A percentile compares a stretch with the other conserved stretches of the same genome.
Evolutionary conservation across 352 stramenopile species (phyloP).

Genomic region (Globisporangium ultimum): DNA sequence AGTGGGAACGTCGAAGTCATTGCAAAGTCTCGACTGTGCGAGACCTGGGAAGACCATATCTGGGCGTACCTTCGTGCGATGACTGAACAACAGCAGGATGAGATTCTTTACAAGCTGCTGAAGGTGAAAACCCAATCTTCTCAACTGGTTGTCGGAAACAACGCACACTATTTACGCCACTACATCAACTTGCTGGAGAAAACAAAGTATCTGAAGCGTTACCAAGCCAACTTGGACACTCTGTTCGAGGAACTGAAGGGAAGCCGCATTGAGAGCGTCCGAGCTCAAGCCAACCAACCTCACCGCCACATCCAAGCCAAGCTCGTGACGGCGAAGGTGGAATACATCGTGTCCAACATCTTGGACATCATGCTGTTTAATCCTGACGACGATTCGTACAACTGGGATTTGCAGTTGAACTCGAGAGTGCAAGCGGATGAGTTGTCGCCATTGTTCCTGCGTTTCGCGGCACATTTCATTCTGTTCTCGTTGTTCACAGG

Average conservation of each 20-base stretch:
- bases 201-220: constrained; percentile 74
- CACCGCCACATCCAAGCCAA: constrained; percentile 79
- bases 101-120: constrained; percentile 60
- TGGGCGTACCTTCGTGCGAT: constrained; percentile 77
- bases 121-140: constrained; percentile 77
- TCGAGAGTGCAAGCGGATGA: constrained; percentile 36
- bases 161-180: constrained; percentile 51
- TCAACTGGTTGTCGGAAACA: constrained; percentile 67
- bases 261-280: constrained; percentile 59
- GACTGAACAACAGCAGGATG: constrained; percentile 69
- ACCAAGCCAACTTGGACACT: constrained; percentile 56
- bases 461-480: constrained; percentile 80
- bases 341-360: constrained; percentile 73
- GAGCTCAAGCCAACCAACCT: constrained; percentile 63
- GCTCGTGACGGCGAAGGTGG: constrained; percentile 70
- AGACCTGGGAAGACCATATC: constrained; percentile 84
- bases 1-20: constrained; percentile 71
- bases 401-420: constrained; percentile 66
- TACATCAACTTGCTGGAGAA: constrained; percentile 59
- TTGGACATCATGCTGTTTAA: constrained; percentile 52
- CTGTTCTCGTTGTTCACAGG: constrained; percentile 69
- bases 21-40: constrained; percentile 60
- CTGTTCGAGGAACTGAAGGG: constrained; percentile 77
- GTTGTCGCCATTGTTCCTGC: constrained; percentile 55
- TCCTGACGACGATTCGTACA: constrained; percentile 40